Conservation (phyloP, 176 grass and related monocot species). For the Paspalum vaginatum region DNA sequence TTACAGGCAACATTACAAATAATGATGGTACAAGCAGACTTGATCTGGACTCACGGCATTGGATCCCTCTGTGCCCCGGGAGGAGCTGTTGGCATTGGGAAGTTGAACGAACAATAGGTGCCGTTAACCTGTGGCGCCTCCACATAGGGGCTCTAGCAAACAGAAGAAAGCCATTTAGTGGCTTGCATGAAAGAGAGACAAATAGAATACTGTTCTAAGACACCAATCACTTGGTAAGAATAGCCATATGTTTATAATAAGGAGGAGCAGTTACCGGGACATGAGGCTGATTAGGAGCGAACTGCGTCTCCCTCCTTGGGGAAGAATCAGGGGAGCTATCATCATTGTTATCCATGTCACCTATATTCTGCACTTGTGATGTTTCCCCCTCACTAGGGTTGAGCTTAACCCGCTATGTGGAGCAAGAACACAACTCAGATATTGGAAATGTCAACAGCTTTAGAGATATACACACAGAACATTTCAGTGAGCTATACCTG, state of each 20-base stretch:
- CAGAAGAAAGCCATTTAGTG: conserved; percentile 29
- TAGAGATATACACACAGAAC: neutral
- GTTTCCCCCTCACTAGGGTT: conserved; percentile 58
- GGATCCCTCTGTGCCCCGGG: conserved; percentile 76
- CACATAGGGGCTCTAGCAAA: conserved; percentile 91
- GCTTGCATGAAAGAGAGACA: neutral
- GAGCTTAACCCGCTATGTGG: conserved; percentile 66
- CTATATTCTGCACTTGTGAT: conserved; percentile 56
- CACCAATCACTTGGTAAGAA: conserved; percentile 11
- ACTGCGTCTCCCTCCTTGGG: conserved; percentile 53
- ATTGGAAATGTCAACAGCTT: conserved; percentile 29
- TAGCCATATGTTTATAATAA: neutral
- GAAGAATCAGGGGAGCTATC: conserved; percentile 87
- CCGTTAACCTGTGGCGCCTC: conserved; percentile 75
- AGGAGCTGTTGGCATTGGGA: conserved; percentile 90
- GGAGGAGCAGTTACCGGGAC: conserved; percentile 60
- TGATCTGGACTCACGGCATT: conserved; percentile 34
- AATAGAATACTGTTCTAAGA: neutral
- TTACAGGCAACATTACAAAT: conserved; percentile 24
- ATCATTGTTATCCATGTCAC: conserved; percentile 64
- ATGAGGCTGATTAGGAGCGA: conserved; percentile 54
- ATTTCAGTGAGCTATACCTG: conserved; percentile 59
- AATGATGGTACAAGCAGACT: neutral
- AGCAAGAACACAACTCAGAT: conserved; percentile 38
- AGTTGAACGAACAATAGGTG: conserved; percentile 55